phyloP scores from a whole-genome alignment of 345 rosid genomes.

The Microthlaspi erraticum region DNA sequence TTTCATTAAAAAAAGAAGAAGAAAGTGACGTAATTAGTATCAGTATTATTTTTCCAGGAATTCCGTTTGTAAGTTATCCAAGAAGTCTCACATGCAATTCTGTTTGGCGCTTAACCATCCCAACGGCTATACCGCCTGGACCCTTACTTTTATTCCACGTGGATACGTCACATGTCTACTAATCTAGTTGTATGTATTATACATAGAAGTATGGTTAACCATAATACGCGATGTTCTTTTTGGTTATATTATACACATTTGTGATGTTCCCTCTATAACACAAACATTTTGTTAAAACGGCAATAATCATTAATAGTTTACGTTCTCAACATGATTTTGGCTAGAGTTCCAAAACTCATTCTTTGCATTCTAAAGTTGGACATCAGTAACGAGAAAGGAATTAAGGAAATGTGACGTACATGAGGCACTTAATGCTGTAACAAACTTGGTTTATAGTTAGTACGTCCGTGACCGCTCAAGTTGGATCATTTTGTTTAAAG shows the following conservation, averaged over 20 bases:
- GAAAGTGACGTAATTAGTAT: conserved; percentile 27
- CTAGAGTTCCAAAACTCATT: not conserved
- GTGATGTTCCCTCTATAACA: not conserved
- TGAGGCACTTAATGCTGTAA: not conserved
- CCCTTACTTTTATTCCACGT: conserved; percentile 14
- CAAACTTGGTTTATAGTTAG: not conserved
- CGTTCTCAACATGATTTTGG: not conserved
- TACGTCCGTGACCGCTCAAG: not conserved
- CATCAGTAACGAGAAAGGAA: not conserved
- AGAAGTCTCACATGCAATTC: conserved; percentile 35
- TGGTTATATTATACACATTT: not conserved
- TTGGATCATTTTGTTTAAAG: not conserved
- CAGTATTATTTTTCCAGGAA: conserved; percentile 12
- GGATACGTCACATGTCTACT: not conserved
- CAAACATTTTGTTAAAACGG: not conserved
- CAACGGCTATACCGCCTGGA: conserved; percentile 35
- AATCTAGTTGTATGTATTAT: not conserved
- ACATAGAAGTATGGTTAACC: not conserved
- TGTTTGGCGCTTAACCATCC: conserved; percentile 29
- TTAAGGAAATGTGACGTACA: conserved; percentile 7
- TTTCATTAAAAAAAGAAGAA: not conserved
- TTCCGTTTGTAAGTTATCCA: conserved; percentile 26
- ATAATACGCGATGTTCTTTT: not conserved
- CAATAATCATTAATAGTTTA: not conserved
- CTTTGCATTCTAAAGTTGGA: not conserved